Conservation (phyloP, 257 asterid species). For the Solanum okadae region DNA sequence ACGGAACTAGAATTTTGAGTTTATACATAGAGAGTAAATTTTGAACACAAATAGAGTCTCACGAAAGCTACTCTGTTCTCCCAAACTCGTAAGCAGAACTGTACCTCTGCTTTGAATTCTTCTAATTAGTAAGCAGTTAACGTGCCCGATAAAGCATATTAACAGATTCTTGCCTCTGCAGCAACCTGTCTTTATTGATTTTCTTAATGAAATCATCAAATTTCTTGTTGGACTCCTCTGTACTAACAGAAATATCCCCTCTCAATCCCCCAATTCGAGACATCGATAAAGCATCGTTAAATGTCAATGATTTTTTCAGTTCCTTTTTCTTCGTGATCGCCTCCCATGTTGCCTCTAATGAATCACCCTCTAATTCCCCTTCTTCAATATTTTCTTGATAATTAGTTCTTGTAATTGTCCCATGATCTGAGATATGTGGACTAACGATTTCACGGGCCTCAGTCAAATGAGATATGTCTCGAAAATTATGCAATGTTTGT, state of each 20-base stretch:
- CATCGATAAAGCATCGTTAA: conserved; percentile 35
- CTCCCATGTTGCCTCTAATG: conserved; percentile 61
- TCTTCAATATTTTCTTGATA: not conserved
- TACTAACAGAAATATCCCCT: conserved; percentile 41
- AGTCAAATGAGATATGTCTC: not conserved
- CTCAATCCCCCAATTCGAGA: conserved; percentile 36
- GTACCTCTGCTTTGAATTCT: not conserved
- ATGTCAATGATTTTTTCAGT: conserved; percentile 44
- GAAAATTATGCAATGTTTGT: not conserved
- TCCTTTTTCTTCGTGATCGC: conserved; percentile 28
- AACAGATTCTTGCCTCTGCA: conserved; percentile 53
- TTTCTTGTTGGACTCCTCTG: conserved; percentile 38
- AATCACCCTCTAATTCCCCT: conserved; percentile 15
- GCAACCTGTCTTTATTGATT: conserved; percentile 33
- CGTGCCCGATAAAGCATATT: not conserved
- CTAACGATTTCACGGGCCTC: not conserved
- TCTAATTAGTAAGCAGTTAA: not conserved
- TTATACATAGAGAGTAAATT: not conserved
- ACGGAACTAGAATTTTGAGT: not conserved
- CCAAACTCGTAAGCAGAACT: not conserved
- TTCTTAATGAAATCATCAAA: conserved; percentile 52
- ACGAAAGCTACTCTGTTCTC: not conserved
- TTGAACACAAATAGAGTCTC: not conserved
- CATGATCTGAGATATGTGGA: not conserved
- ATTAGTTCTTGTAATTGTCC: not conserved